A percentile compares a stretch with the other conserved stretches of the same genome.
These are phyloP conservation scores for Gossypium aridum DNA, from an alignment of 441 rosid species.

Conservation along the genomic window DNA sequence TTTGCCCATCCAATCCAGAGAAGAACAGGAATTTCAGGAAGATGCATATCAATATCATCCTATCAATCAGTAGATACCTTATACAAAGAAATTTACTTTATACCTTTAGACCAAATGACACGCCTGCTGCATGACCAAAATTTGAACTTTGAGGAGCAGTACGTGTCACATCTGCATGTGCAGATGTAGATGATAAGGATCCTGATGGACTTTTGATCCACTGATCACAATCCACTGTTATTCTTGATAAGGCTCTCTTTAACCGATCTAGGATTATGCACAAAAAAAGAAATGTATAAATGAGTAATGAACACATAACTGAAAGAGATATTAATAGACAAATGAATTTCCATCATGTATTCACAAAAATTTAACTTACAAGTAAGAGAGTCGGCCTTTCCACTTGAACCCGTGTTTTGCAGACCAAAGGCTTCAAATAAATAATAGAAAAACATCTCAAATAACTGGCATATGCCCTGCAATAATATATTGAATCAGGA, in stretches of 20 bases:
- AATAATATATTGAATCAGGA: slow-evolving; percentile 56
- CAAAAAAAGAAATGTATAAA: neutral
- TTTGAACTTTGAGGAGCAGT: slow-evolving; percentile 43
- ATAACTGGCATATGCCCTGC: slow-evolving; percentile 98
- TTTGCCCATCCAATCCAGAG: neutral
- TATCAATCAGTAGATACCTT: neutral
- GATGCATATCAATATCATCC: neutral
- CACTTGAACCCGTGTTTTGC: slow-evolving; percentile 47
- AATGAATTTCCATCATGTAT: neutral
- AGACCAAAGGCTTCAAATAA: slow-evolving; percentile 77
- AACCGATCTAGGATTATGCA: slow-evolving; percentile 56
- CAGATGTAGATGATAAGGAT: slow-evolving; percentile 44
- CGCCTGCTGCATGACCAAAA: slow-evolving; percentile 37
- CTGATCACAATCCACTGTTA: slow-evolving; percentile 87
- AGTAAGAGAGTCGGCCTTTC: slow-evolving; percentile 56
- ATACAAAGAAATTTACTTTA: slow-evolving; percentile 14
- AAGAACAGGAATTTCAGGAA: neutral
- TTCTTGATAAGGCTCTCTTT: slow-evolving; percentile 69
- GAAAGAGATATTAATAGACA: slow-evolving; percentile 7
- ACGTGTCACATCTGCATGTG: slow-evolving; percentile 60
- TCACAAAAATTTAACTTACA: slow-evolving; percentile 46
- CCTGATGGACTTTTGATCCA: slow-evolving; percentile 67
- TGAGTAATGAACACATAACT: slow-evolving; percentile 4
- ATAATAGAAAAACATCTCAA: slow-evolving; percentile 72
- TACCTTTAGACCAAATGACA: slow-evolving; percentile 88